Conservation (phyloP, 2,329 filamentous ascomycete species). For the Aquanectria penicillioides region DNA sequence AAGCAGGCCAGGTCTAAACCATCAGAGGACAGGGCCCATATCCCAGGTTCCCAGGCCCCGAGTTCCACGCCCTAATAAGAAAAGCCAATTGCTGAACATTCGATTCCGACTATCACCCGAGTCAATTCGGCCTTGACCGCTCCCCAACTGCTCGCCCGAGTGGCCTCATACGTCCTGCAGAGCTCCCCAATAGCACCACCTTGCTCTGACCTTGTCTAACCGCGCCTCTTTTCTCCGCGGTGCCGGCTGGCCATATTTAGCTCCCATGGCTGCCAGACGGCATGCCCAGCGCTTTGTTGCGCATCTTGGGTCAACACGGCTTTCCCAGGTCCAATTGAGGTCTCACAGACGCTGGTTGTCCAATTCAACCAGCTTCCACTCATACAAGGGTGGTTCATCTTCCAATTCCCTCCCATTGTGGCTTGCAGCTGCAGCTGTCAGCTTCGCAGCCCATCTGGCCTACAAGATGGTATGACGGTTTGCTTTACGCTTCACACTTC, state of each 20-base stretch:
- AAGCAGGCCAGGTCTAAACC: conserved; percentile 17
- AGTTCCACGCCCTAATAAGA: conserved; percentile 5
- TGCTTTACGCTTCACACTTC: background rate
- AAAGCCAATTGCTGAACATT: conserved; percentile 42
- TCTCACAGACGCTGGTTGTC: conserved; percentile 39
- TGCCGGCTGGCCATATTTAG: conserved; percentile 34
- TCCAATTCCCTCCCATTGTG: conserved; percentile 37
- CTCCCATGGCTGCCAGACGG: conserved; percentile 45
- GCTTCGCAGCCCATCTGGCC: conserved; percentile 61
- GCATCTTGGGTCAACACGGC: conserved; percentile 39
- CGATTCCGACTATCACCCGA: conserved; percentile 42
- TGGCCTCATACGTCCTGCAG: conserved; percentile 35
- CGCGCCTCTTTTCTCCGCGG: conserved; percentile 11
- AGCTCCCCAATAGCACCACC: conserved; percentile 32
- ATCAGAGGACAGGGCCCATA: conserved; percentile 8
- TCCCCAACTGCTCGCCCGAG: conserved; percentile 30
- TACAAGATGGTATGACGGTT: conserved; percentile 66
- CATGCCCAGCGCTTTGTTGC: conserved; percentile 44
- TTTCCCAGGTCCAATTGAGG: conserved; percentile 41
- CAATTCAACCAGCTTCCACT: conserved; percentile 32
- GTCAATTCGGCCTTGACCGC: conserved; percentile 37
- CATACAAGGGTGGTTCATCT: conserved; percentile 31
- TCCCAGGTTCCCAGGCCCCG: conserved; percentile 1
- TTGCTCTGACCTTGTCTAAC: conserved; percentile 29
- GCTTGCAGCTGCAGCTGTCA: conserved; percentile 55